Percentiles rank a stretch among this genome's conserved stretches.
These are phyloP conservation scores for Aureobasidium sp. DNA, from an alignment of 2,329 filamentous ascomycete genomes.

Conservation along the genomic window DNA sequence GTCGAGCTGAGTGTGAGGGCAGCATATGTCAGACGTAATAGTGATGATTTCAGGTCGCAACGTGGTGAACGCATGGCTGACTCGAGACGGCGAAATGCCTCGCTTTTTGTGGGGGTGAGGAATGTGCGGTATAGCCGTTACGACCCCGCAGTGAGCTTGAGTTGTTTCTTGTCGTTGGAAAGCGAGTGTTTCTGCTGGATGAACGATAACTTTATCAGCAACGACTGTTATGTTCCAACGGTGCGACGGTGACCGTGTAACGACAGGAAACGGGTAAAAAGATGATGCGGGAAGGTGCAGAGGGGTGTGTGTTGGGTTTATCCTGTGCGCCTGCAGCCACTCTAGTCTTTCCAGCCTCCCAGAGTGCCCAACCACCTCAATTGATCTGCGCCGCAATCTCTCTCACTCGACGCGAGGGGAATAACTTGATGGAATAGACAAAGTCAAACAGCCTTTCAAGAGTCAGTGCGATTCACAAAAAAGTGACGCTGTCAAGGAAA, in stretches of 20 bases:
- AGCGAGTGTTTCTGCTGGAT: not conserved
- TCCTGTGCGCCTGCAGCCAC: slow-evolving; percentile 13
- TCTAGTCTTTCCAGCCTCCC: slow-evolving; percentile 1
- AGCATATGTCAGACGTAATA: slow-evolving; percentile 26
- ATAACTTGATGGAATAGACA: not conserved
- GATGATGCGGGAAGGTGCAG: slow-evolving; percentile 11
- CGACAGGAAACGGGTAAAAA: not conserved
- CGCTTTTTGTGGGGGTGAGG: not conserved
- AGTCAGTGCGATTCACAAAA: not conserved
- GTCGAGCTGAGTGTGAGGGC: slow-evolving; percentile 23
- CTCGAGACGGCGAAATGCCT: slow-evolving; percentile 22
- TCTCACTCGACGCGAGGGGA: not conserved
- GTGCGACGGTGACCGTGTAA: slow-evolving; percentile 3
- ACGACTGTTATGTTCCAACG: not conserved
- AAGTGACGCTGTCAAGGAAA: not conserved
- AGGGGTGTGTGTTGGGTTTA: slow-evolving; percentile 5
- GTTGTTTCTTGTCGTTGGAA: no score
- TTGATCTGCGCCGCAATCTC: not conserved
- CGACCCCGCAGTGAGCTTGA: slow-evolving; percentile 9
- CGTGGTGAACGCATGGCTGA: slow-evolving; percentile 20
- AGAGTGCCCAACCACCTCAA: slow-evolving; percentile 15
- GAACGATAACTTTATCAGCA: not conserved
- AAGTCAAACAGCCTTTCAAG: not conserved
- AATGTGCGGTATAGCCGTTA: slow-evolving; percentile 12
- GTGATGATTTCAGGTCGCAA: slow-evolving; percentile 20